Evolutionary conservation across 768 basidiomycete genomes (phyloP).

Genomic region (Cystobasidium tubakii): DNA sequence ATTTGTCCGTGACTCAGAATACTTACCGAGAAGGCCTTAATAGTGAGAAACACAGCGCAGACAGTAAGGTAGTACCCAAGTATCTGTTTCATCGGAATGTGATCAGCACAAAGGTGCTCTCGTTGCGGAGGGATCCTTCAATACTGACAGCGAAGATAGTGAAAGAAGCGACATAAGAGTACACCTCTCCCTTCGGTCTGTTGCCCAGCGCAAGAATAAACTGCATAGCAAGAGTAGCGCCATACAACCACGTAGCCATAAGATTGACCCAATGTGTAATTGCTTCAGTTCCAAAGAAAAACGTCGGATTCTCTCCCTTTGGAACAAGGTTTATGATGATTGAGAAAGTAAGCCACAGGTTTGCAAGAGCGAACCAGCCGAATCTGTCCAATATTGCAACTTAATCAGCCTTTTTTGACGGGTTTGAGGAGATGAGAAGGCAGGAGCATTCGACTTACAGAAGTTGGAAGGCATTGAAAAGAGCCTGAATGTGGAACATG

Average conservation of each 20-base stretch:
- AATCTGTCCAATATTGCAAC: conserved; percentile 21
- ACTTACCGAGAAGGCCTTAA: conserved; percentile 60
- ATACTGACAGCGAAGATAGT: conserved; percentile 63
- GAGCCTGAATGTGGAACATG: conserved; percentile 50
- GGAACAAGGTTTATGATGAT: conserved; percentile 88
- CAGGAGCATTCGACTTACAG: conserved; percentile 8
- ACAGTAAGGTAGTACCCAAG: conserved; percentile 70
- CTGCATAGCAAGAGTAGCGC: conserved; percentile 61
- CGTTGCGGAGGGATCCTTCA: neutral
- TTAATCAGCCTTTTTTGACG: neutral
- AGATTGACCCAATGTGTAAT: conserved; percentile 55
- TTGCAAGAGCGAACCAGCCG: conserved; percentile 41
- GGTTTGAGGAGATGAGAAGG: neutral
- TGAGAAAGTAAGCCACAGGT: conserved; percentile 83
- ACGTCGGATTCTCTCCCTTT: conserved; percentile 49
- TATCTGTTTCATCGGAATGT: conserved; percentile 52
- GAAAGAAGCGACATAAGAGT: conserved; percentile 56
- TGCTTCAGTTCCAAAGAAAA: conserved; percentile 68
- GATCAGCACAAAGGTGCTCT: neutral
- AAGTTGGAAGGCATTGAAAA: conserved; percentile 37
- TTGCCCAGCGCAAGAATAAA: conserved; percentile 73
- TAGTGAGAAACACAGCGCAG: conserved; percentile 55
- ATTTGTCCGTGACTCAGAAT: too few relatives aligned
- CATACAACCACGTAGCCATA: conserved; percentile 49
- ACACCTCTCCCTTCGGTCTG: conserved; percentile 79